Evolutionary conservation across 176 grass and related monocot species (phyloP).

Genomic region (Tillandsia leiboldiana): DNA sequence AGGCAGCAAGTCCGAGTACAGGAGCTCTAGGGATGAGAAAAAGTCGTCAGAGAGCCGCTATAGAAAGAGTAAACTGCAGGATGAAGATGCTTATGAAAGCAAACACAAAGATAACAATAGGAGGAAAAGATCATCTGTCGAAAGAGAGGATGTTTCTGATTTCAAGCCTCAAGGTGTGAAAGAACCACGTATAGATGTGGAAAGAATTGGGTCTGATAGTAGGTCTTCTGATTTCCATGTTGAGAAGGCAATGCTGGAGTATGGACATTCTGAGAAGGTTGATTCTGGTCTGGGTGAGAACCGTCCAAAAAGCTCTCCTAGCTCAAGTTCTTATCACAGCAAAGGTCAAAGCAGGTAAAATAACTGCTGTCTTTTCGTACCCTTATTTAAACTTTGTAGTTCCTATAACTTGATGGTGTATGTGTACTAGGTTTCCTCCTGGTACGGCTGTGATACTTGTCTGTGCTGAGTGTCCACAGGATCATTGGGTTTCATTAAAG

Average conservation of each 20-base stretch:
- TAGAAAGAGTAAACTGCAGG: conserved; percentile 50
- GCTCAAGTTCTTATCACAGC: conserved; percentile 46
- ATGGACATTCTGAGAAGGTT: conserved; percentile 40
- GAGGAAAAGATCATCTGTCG: conserved; percentile 56
- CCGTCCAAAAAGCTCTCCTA: conserved; percentile 49
- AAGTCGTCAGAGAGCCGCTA: conserved; percentile 50
- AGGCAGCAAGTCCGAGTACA: conserved; percentile 52
- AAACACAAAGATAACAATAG: conserved; percentile 63
- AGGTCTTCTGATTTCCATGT: conserved; percentile 38
- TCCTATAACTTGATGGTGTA: too few species aligned
- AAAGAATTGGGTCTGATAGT: conserved; percentile 45
- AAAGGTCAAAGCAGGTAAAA: conserved; percentile 83
- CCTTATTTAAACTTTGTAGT: neutral
- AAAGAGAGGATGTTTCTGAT: conserved; percentile 49
- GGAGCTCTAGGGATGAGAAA: conserved; percentile 55
- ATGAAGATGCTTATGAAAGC: conserved; percentile 45
- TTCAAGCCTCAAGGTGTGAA: conserved; percentile 33
- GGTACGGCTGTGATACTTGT: too few species aligned
- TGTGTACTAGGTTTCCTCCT: too few species aligned
- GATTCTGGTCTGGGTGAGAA: conserved; percentile 71
- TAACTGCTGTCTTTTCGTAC: neutral
- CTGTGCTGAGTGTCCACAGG: too few species aligned
- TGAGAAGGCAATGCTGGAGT: conserved; percentile 55
- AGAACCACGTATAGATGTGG: conserved; percentile 47
- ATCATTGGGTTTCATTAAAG: too few species aligned